phyloP scores from a whole-genome alignment of 108 stramenopile genomes.

The Pseudonitzschia delicatissima region DNA sequence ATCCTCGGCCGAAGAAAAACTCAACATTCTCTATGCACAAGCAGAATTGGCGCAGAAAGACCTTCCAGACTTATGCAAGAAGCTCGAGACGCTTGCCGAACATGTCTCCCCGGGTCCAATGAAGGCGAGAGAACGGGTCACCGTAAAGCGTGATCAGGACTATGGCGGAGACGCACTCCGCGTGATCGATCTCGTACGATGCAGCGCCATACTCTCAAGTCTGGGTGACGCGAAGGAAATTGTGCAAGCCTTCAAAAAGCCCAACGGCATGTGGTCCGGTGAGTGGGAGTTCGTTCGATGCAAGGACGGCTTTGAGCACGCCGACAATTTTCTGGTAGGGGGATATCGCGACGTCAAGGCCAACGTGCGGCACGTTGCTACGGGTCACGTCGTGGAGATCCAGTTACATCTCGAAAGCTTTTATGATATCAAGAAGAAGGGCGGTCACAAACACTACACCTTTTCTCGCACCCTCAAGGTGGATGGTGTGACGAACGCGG shows the following conservation, averaged over 20 bases:
- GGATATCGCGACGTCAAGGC: slow-evolving; percentile 6
- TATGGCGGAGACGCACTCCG: not conserved
- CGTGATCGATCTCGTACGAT: slow-evolving; percentile 3
- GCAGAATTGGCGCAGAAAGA: too few relatives aligned
- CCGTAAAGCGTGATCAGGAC: not conserved
- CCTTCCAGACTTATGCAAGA: too few relatives aligned
- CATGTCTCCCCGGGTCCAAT: too few relatives aligned
- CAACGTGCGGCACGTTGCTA: not conserved
- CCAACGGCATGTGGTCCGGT: not conserved
- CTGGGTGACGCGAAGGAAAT: not conserved
- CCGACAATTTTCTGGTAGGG: slow-evolving; percentile 7
- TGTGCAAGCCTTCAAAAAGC: not conserved
- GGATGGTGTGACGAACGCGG: not conserved
- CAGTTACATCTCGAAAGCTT: not conserved
- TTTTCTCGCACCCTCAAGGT: slow-evolving; percentile 4
- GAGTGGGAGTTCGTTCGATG: slow-evolving; percentile 1
- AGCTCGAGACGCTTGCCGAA: too few relatives aligned
- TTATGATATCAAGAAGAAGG: not conserved
- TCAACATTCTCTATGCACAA: too few relatives aligned
- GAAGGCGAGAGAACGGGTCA: not conserved
- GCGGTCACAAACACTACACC: not conserved
- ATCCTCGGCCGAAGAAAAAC: too few relatives aligned
- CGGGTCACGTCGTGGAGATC: not conserved
- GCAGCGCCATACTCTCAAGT: not conserved
- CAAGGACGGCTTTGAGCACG: slow-evolving; percentile 2